Evolutionary conservation across 805 yeast genomes (phyloP).

Genomic region (Wickerhamiella siamensis): DNA sequence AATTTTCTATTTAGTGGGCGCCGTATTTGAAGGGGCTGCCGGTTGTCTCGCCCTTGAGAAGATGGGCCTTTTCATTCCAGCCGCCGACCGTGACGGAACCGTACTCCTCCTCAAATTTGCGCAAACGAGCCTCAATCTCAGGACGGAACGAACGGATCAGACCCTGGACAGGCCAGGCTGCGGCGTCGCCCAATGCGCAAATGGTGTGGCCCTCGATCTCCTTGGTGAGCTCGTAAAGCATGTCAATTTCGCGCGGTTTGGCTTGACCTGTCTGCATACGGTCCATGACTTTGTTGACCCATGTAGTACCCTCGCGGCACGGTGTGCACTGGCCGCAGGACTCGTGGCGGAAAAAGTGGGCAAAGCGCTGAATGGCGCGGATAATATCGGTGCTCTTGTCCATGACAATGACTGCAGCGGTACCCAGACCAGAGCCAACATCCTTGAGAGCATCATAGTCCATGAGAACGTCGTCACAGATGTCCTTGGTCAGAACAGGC

Average conservation of each 20-base stretch:
- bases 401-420: slow-evolving; percentile 88
- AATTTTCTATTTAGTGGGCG: slow-evolving; percentile 8
- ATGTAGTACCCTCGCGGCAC: slow-evolving; percentile 86
- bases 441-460: slow-evolving; percentile 78
- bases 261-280: slow-evolving; percentile 72
- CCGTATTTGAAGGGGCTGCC: slow-evolving; percentile 26
- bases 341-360: slow-evolving; percentile 80
- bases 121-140: slow-evolving; percentile 60
- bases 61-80: slow-evolving; percentile 50
- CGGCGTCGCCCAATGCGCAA: slow-evolving; percentile 86
- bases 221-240: slow-evolving; percentile 70
- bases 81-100: slow-evolving; percentile 56
- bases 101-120: slow-evolving; percentile 38
- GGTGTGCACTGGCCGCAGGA: slow-evolving; percentile 94
- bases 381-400: slow-evolving; percentile 75
- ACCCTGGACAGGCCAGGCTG: slow-evolving; percentile 90
- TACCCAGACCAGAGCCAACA: slow-evolving; percentile 77
- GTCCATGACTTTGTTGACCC: slow-evolving; percentile 73
- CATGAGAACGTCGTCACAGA: slow-evolving; percentile 61
- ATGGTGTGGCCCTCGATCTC: slow-evolving; percentile 86
- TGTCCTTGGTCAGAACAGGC: slow-evolving; percentile 58
- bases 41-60: slow-evolving; percentile 48
- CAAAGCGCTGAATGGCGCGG: slow-evolving; percentile 71
- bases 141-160: slow-evolving; percentile 76
- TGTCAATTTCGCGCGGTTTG: slow-evolving; percentile 63